These are phyloP conservation scores for Saccharomycopsis crataegensis DNA, from an alignment of 1,139 yeast genomes.

Conservation along the genomic window DNA sequence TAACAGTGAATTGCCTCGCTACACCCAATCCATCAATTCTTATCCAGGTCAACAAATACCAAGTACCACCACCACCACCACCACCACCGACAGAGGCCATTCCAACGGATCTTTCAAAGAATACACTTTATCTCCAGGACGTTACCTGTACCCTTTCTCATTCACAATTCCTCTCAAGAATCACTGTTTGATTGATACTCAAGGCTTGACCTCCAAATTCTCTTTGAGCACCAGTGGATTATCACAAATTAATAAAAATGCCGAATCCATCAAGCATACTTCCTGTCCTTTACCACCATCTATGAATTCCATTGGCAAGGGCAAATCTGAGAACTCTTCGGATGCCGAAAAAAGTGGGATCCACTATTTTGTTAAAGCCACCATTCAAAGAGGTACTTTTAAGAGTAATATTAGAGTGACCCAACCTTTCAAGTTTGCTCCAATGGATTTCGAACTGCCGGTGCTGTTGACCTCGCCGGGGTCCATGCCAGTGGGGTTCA, in stretches of 20 bases:
- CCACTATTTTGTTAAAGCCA: conserved; percentile 43
- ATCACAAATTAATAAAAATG: not conserved
- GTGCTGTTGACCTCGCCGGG: too few species aligned
- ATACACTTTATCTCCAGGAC: conserved; percentile 15
- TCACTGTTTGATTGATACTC: conserved; percentile 12
- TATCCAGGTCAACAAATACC: not conserved
- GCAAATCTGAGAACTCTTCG: not conserved
- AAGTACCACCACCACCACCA: not conserved
- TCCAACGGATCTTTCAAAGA: not conserved
- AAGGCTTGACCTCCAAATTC: conserved; percentile 3
- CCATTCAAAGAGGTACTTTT: conserved; percentile 41
- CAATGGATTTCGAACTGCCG: conserved; percentile 33
- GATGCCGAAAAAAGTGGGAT: conserved; percentile 21
- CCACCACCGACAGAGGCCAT: too few species aligned
- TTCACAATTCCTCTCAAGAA: conserved; percentile 17
- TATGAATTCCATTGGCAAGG: not conserved
- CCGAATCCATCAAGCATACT: conserved; percentile 14
- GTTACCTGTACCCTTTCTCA: conserved; percentile 11
- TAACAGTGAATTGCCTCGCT: not conserved
- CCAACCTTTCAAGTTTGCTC: conserved; percentile 42
- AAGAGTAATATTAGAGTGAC: conserved; percentile 37
- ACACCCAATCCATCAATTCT: too few species aligned
- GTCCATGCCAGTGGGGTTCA: conserved; percentile 8
- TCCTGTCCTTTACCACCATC: conserved; percentile 10
- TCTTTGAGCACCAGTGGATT: not conserved